Evolutionary conservation across 139 green algal species (phyloP).

Genomic region (Diplosphaera chodatii): DNA sequence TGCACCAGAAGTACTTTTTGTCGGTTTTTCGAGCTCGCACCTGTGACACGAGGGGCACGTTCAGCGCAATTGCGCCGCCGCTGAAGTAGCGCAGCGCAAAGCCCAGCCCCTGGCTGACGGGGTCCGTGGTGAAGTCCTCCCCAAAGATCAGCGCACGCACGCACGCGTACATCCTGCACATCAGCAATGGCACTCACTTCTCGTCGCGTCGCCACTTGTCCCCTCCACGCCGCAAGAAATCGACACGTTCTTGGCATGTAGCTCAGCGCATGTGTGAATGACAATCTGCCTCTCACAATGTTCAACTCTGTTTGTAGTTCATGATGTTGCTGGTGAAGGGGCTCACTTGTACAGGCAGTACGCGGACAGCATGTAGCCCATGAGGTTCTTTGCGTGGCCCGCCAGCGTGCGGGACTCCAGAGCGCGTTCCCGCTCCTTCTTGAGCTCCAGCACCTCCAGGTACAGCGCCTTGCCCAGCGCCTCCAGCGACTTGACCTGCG

Average conservation of each 20-base stretch:
- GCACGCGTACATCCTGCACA: conserved; percentile 58
- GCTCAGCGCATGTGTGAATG: no score
- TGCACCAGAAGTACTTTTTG: no score
- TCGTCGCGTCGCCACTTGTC: no score
- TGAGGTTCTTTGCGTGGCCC: conserved; percentile 71
- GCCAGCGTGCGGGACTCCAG: conserved; percentile 58
- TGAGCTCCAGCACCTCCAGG: conserved; percentile 71
- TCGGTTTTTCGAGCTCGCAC: not conserved
- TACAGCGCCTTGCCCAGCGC: conserved; percentile 48
- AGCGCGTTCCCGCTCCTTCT: conserved; percentile 55
- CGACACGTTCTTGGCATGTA: no score
- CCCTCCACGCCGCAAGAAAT: no score
- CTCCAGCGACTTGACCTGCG: conserved; percentile 41
- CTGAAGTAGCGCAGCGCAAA: no score
- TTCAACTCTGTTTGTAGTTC: no score
- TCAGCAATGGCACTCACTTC: no score
- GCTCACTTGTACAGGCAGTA: conserved; percentile 69
- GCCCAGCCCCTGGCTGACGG: conserved; percentile 33
- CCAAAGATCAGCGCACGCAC: conserved; percentile 65
- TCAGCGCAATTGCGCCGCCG: conserved; percentile 35
- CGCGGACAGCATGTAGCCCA: conserved; percentile 70
- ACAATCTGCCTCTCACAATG: no score
- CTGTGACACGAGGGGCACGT: conserved; percentile 50
- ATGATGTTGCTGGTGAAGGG: not conserved
- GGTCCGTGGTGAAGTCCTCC: conserved; percentile 72